Conservation (phyloP, 2,329 filamentous ascomycete genomes). For the Colletotrichum lupini region DNA sequence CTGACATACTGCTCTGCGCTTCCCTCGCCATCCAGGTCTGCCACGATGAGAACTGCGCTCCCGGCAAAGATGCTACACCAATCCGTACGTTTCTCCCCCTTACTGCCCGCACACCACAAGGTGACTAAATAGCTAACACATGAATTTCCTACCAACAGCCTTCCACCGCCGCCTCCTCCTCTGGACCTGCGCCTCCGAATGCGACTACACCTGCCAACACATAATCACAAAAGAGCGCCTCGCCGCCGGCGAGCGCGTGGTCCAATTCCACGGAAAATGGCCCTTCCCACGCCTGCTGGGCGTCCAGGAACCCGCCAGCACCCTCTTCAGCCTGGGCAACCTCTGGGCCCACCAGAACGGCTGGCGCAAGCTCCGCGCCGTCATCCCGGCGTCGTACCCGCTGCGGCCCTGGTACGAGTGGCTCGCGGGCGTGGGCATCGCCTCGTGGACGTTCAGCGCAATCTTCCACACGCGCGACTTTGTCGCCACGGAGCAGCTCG, state of each 20-base stretch:
- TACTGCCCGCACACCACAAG: not conserved
- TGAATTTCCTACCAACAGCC: slow-evolving; percentile 61
- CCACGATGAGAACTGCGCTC: slow-evolving; percentile 80
- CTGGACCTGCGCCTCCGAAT: slow-evolving; percentile 94
- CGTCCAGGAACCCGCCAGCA: slow-evolving; percentile 94
- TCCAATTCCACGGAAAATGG: slow-evolving; percentile 99
- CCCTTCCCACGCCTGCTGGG: slow-evolving; percentile 91
- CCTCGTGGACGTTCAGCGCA: slow-evolving; percentile 88
- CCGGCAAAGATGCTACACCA: slow-evolving; percentile 65
- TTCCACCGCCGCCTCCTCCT: slow-evolving; percentile 86
- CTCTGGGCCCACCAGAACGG: slow-evolving; percentile 86
- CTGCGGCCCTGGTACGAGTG: slow-evolving; percentile 83
- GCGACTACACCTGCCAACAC: slow-evolving; percentile 98
- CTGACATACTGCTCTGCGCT: slow-evolving; percentile 18
- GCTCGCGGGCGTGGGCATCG: slow-evolving; percentile 84
- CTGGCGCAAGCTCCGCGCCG: slow-evolving; percentile 74
- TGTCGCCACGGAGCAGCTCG: slow-evolving; percentile 85
- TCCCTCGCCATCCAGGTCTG: slow-evolving; percentile 71
- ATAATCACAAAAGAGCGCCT: slow-evolving; percentile 82
- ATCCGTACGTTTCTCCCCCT: slow-evolving; percentile 71
- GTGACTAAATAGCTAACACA: slow-evolving; percentile 23
- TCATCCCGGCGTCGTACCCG: slow-evolving; percentile 78
- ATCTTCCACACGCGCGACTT: slow-evolving; percentile 95
- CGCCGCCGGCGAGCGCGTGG: slow-evolving; percentile 72
- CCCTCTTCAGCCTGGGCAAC: slow-evolving; percentile 94